Evolutionary conservation across 2,329 filamentous ascomycete species (phyloP), one percentile per base, ranked within the genome.

Genomic region (Aureobasidium sp.): DNA sequence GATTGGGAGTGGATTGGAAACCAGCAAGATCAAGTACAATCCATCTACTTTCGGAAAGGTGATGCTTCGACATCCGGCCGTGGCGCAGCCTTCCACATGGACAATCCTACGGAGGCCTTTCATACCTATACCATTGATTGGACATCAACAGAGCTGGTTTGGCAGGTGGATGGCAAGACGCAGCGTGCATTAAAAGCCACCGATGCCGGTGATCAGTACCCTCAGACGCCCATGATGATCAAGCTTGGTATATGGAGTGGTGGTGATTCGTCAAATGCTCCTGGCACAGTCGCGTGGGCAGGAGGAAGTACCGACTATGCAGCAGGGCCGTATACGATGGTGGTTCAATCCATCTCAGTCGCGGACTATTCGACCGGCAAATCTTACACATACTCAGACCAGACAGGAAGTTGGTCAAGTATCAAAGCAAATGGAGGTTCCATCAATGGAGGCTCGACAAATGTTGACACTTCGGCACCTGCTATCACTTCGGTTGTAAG

Each of bases 1-100:
- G 94, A 99, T 74, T 89, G 93, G 79, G 94, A 99, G 76, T 97
- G 92, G 90, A 84, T 99, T 27, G 94, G 94, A 63, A 85, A 87
- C 61, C 84, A 90, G 71, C 77, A 82, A 66, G 78, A 80, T 62
- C 82, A 96, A 74, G 89, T 96, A n/a, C 94, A 99, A 76, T 89
- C 87, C 68, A 99, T 99, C 77, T 99, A 96, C 78, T 99, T 99
- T 69, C 91, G 91, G 74, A 96, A 97, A 76, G 94, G 93, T 59
- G 82, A 89, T 68, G 92, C 90, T 0, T 87, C 83, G 34, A 83
- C 83, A n/a, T 96, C 93, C 79, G 91, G 95, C 77, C 88, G 94
- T 62, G 92, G 90, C 65, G 87, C 89, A 63, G 92, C 90, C 73
- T 90, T 95, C 74, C 77, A 84, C 5, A 79, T 86, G 70, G 67